Conservation (phyloP, 257 asterid species). For the Cynanchum wilfordii region DNA sequence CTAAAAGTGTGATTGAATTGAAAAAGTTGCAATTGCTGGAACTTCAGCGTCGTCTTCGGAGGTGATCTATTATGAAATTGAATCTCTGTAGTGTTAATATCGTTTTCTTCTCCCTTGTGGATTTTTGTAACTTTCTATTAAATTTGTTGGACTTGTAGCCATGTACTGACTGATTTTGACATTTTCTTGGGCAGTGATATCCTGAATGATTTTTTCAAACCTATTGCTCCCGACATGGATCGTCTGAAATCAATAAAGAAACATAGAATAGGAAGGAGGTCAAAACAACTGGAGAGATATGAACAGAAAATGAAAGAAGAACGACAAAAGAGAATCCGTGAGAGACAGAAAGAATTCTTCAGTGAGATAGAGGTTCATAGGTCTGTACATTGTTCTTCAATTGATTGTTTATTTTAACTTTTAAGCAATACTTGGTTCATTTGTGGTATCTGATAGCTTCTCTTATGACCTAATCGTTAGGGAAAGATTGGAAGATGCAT, state of each 20-base stretch:
- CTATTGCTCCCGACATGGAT: conserved; percentile 74
- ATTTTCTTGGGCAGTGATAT: conserved; percentile 56
- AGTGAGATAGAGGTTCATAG: conserved; percentile 94
- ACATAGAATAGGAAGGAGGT: conserved; percentile 94
- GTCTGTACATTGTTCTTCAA: conserved; percentile 30
- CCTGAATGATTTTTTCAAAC: conserved; percentile 76
- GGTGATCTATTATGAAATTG: conserved; percentile 37
- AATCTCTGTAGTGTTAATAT: conserved; percentile 10
- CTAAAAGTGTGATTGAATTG: conserved; percentile 93
- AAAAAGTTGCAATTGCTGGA: conserved; percentile 95
- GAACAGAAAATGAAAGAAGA: conserved; percentile 99
- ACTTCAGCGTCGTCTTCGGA: conserved; percentile 84
- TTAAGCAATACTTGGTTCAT: neutral
- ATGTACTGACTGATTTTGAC: neutral
- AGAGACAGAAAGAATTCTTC: conserved; percentile 96
- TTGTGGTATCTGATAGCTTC: neutral
- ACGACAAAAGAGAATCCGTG: conserved; percentile 88
- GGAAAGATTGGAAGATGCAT: conserved; percentile 91
- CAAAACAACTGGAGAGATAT: conserved; percentile 88
- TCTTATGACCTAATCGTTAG: conserved; percentile 37
- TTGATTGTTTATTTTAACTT: neutral
- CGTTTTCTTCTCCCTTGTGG: conserved; percentile 5
- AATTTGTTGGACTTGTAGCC: neutral
- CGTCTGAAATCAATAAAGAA: conserved; percentile 84
- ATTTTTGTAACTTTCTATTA: neutral